Conservation (phyloP, 768 basidiomycete species). For the Daedaleopsis nitida region DNA sequence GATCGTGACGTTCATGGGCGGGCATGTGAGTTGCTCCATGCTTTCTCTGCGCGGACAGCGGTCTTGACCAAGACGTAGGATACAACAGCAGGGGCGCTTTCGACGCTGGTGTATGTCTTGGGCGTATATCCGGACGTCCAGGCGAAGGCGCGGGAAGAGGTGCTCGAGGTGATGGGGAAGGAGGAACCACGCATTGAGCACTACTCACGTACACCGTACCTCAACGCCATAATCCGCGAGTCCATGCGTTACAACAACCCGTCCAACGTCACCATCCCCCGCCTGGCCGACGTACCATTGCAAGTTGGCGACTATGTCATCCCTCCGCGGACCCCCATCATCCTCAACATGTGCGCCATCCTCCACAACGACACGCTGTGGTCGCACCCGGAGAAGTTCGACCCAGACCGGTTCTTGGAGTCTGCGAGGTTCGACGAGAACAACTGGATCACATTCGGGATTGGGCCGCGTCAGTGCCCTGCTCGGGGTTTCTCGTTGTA, state of each 20-base stretch:
- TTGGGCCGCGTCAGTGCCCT: constrained; percentile 26
- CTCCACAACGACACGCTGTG: constrained; percentile 44
- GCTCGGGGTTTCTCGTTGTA: constrained; percentile 29
- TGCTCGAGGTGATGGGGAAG: constrained; percentile 31
- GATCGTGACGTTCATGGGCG: constrained; percentile 41
- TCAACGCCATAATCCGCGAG: constrained; percentile 43
- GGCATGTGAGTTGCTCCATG: constrained; percentile 33
- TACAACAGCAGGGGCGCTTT: constrained; percentile 42
- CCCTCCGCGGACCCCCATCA: constrained; percentile 33
- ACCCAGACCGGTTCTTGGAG: constrained; percentile 52
- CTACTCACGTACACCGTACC: constrained; percentile 32
- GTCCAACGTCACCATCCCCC: constrained; percentile 28
- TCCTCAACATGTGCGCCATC: constrained; percentile 35
- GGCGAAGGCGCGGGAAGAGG: constrained; percentile 38
- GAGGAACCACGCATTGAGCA: constrained; percentile 35
- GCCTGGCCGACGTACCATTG: constrained; percentile 31
- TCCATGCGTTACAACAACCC: constrained; percentile 38
- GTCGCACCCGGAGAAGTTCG: constrained; percentile 49
- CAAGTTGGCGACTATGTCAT: constrained; percentile 34
- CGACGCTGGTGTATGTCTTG: constrained; percentile 39
- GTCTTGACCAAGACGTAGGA: constrained; percentile 27
- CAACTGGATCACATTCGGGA: constrained; percentile 16
- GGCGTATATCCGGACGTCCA: constrained; percentile 40
- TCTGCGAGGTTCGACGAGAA: not conserved
- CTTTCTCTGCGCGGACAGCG: not conserved